Base-by-base conservation (phyloP, 495 filamentous ascomycete genomes). In the Ramalina intermedia region DNA sequence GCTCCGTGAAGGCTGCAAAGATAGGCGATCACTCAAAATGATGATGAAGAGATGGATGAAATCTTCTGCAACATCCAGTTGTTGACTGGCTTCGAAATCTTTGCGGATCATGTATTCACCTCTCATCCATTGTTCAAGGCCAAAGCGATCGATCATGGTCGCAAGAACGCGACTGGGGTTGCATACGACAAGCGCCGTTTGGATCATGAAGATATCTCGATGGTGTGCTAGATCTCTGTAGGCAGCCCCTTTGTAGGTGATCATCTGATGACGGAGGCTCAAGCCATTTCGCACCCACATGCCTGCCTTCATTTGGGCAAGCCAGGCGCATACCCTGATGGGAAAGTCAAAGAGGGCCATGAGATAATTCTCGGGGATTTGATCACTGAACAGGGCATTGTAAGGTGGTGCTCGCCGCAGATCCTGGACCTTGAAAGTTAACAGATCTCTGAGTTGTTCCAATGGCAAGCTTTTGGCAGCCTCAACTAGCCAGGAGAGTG, bases 201-300 rank as follows among this genome's bases (percentile, higher is more conserved):
- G 91, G 16, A 99, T 66, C 17, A 96, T 72, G 63, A 95, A 93
- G 50, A 99, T 91, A 62, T 99, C 91, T 43, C 91, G 79, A 58
- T 94, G 86, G 58, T 95, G 88, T 1, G 86, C 84, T 44, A 95
- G 82, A 66, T 96, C 90, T 50, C 91, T 75, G 54, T 88, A 83
- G 1, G 76, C 74, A 36, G 96, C 85, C 38, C 85, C 87, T 41
- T 86, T 80, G 58, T 96, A 96, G 12, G 87, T 89, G 14, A 84
- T 81, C 64, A 87, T 87, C 61, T 99, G 91, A 61, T 99, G 91
- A 13, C 86, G 80, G 41, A 99, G 76, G 61, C 88, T 95, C 55
- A 96, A 79, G 8, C 91, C 91, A 59, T 99, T 99, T 33, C 91
- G 81, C 37, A 99, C 93, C 91, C 91, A 99, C 84, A 96, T 91